phyloP scores from a whole-genome alignment of 352 stramenopile genomes.

The Globisporangium paroecandrum region DNA sequence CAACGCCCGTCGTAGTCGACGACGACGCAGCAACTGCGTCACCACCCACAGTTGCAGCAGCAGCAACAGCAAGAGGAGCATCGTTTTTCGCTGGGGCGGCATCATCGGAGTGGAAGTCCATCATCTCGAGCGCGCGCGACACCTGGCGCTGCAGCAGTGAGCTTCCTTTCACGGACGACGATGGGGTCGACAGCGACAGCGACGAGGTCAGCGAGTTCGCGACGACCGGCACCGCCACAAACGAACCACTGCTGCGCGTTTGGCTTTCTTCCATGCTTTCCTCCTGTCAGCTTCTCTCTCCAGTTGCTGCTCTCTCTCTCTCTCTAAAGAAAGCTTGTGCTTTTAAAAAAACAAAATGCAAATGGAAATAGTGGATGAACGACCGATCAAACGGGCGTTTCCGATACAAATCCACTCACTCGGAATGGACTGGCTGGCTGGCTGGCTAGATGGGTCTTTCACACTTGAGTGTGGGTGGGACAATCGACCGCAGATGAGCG shows the following conservation, averaged over 20 bases:
- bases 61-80: neutral
- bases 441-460: neutral
- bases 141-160: constrained; percentile 45
- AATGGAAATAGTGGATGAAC: neutral
- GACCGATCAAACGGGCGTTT: neutral
- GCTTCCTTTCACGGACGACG: constrained; percentile 17
- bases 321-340: neutral
- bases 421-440: neutral
- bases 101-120: constrained; percentile 34
- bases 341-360: neutral
- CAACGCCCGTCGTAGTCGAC: neutral
- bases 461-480: neutral
- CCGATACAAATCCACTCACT: neutral
- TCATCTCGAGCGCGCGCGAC: constrained; percentile 46
- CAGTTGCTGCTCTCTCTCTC: too few relatives aligned
- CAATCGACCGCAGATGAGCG: neutral
- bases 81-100: constrained; percentile 3
- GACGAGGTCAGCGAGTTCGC: neutral
- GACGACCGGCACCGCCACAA: neutral
- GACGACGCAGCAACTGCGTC: constrained; percentile 11
- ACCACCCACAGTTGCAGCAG: constrained; percentile 1
- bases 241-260: neutral
- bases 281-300: neutral
- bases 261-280: constrained; percentile 12
- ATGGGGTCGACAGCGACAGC: constrained; percentile 9